Base-by-base conservation (phyloP, 495 filamentous ascomycete species). In the Jackrogersella multiformis region DNA sequence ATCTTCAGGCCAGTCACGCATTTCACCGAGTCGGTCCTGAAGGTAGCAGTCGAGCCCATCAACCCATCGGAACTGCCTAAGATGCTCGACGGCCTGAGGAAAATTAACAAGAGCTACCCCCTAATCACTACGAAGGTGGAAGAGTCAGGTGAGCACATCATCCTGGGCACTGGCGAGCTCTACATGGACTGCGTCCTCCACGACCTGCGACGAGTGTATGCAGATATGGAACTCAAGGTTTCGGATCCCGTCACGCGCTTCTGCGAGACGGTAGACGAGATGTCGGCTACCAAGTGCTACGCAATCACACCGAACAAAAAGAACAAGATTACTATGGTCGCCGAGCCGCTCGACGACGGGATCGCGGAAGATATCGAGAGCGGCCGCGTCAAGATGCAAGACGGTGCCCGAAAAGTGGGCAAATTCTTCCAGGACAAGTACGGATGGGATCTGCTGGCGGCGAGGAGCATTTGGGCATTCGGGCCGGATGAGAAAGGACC, bases 161-260 rank as follows among this genome's bases (percentile, higher is more conserved):
- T 99, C 39, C 84, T 99, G 18, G 95, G 95, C 16, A 98, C 95
- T 2, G 95, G 95, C 34, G 95, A 99, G 73, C 83, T 99, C 5
- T 98, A 98, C 79, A 97, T 99, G 93, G 95, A 99, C 78, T 98
- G 94, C 73, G 95, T 97, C 26, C 87, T 99, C 32, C 93, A 99
- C 77, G 95, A 99, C 74, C 85, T 99, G 12, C 92, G 95, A 48
- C 85, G 88, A 23, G 81, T 97, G 18, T 99, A 97, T 76, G 93
- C 94, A n/a, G 93, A 98, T 73, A 99, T 99, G 95, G 96, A 99
- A 73, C 87, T 98, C 77, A 97, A 97, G 79, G 92, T 99, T 45
- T 99, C 95, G 8, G 95, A 99, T 73, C 95, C 95, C 4, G 96
- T 98, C 16, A 97, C 96, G 21, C 87, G 95, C 26, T 99, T 99